Evolutionary conservation across 73 alveolate genomes (phyloP).

Genomic region (Diophrys appendiculata): DNA sequence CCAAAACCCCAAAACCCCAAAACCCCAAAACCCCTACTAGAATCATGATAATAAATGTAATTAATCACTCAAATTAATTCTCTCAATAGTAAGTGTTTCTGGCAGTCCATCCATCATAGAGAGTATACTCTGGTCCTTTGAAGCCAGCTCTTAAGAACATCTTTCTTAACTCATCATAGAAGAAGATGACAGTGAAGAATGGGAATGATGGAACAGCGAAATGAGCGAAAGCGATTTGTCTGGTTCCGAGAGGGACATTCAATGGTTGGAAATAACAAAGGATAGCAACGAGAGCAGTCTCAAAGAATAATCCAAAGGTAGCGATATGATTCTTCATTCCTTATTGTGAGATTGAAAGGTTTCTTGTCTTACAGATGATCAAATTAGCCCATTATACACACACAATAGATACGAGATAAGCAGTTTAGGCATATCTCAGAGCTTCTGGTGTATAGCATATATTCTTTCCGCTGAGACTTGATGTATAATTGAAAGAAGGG

Average conservation of each 20-base stretch:
- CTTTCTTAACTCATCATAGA: conserved; percentile 76
- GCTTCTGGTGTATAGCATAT: conserved; percentile 95
- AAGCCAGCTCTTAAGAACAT: conserved; percentile 51
- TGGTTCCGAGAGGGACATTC: conserved; percentile 67
- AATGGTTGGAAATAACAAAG: conserved; percentile 56
- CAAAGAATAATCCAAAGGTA: conserved; percentile 61
- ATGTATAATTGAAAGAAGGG: conserved; percentile 52
- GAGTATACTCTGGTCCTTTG: too few species aligned
- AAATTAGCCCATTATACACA: conserved; percentile 81
- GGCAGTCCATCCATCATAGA: conserved; percentile 64
- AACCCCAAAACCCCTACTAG: too few species aligned
- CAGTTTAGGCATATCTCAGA: conserved; percentile 86
- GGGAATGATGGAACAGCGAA: conserved; percentile 66
- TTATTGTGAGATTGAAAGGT: conserved; percentile 46
- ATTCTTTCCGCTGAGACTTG: conserved; percentile 12
- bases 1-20: too few species aligned
- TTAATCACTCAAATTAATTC: too few species aligned
- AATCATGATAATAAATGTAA: too few species aligned
- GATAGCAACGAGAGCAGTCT: conserved; percentile 41
- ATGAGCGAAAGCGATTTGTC: conserved; percentile 67
- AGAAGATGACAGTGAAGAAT: conserved; percentile 49
- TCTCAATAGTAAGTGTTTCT: conserved; percentile 54
- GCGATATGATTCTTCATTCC: conserved; percentile 53
- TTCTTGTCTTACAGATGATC: conserved; percentile 83
- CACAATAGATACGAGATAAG: conserved; percentile 83